Percentiles rank a stretch among this genome's conserved stretches.
Evolutionary conservation across 495 filamentous ascomycete genomes (phyloP).

Genomic region (Amorphotheca resinae): DNA sequence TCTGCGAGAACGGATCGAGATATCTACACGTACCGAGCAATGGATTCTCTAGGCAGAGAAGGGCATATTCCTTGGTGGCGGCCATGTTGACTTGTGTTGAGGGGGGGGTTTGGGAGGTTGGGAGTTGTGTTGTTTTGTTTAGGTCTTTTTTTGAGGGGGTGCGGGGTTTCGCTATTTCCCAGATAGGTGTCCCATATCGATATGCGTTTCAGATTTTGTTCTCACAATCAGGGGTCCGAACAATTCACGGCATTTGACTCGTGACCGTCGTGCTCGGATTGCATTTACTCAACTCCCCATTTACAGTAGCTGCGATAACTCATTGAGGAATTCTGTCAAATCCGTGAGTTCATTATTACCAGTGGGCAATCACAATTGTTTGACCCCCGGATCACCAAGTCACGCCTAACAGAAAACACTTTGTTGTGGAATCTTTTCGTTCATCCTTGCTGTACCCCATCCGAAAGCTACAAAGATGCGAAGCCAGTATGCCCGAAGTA

Average conservation of each 20-base stretch:
- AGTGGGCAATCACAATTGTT: no score
- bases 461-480: slow-evolving; percentile 41
- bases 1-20: neutral
- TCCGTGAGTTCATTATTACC: no score
- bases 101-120: no score
- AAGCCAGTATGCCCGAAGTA: slow-evolving; percentile 43
- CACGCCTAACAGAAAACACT: neutral
- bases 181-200: neutral
- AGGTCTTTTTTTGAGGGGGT: neutral
- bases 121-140: slow-evolving; percentile 3
- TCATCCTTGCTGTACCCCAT: slow-evolving; percentile 20
- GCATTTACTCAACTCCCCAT: no score
- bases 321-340: no score
- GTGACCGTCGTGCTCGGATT: no score
- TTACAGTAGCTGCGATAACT: no score
- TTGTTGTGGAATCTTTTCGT: slow-evolving; percentile 7
- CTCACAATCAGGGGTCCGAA: no score
- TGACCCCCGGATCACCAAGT: neutral
- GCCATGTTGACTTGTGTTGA: slow-evolving; percentile 43
- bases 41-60: slow-evolving; percentile 92
- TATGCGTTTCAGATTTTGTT: no score
- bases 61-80: slow-evolving; percentile 58
- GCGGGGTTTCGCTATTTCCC: slow-evolving; percentile 3
- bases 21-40: slow-evolving; percentile 58
- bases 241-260: no score